Percentiles rank a stretch among this genome's conserved stretches.
Evolutionary conservation across 75 land plant genomes (phyloP).

Genomic region (Isoetes taiwanensis): DNA sequence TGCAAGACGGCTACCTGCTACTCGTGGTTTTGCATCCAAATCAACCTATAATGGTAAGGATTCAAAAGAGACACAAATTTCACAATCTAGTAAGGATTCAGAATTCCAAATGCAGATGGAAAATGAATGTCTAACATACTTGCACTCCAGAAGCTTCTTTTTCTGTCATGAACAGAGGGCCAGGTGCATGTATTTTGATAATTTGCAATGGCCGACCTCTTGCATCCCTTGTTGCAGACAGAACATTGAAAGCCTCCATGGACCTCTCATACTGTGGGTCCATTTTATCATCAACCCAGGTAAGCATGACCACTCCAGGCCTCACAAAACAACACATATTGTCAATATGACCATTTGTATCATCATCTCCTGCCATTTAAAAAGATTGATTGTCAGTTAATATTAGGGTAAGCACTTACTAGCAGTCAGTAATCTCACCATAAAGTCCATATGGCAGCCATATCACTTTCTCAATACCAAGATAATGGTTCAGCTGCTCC

Average conservation of each 20-base stretch:
- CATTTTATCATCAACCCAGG: constrained; percentile 69
- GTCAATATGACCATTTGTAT: constrained; percentile 92
- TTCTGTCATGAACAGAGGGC: constrained; percentile 62
- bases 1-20: constrained; percentile 62
- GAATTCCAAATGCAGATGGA: too few species aligned
- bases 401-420: not conserved
- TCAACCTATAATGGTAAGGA: too few species aligned
- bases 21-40: constrained; percentile 38
- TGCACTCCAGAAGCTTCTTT: constrained; percentile 60
- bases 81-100: too few species aligned
- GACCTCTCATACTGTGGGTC: constrained; percentile 81
- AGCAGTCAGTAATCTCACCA: constrained; percentile 26
- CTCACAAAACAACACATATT: constrained; percentile 88
- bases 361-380: constrained; percentile 58
- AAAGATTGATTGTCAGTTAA: not conserved
- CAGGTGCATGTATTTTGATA: constrained; percentile 61
- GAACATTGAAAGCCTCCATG: constrained; percentile 50
- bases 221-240: constrained; percentile 66
- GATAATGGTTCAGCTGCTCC: constrained; percentile 52
- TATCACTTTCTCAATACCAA: constrained; percentile 71
- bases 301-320: constrained; percentile 71
- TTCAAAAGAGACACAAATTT: too few species aligned
- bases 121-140: constrained; percentile 10
- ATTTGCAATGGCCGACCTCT: constrained; percentile 54
- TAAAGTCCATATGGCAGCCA: constrained; percentile 83